These are phyloP conservation scores for Delphinella strobiligena DNA, from an alignment of 2,329 filamentous ascomycete species.

Conservation along the genomic window DNA sequence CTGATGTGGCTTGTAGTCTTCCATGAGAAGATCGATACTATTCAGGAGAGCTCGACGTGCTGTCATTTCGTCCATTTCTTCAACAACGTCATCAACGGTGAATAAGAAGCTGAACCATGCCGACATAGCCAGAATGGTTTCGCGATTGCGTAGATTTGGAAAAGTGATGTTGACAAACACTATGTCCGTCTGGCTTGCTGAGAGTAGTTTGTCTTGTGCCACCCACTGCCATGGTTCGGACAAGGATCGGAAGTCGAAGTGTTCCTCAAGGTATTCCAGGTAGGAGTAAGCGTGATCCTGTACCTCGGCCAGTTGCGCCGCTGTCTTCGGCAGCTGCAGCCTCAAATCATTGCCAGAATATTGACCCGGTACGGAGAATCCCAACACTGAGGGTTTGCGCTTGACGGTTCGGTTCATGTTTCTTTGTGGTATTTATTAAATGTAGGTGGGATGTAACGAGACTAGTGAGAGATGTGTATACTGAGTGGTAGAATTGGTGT, in stretches of 20 bases:
- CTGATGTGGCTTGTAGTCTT: background rate
- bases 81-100: background rate
- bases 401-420: background rate
- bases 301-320: background rate
- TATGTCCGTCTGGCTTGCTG: background rate
- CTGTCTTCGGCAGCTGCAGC: background rate
- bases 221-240: background rate
- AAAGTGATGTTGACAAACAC: background rate
- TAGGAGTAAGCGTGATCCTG: background rate
- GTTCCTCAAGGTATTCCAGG: background rate
- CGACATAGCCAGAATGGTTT: background rate
- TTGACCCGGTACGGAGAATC: background rate
- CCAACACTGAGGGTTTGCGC: background rate
- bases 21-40: background rate
- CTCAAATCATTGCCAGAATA: background rate
- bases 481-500: too few relatives aligned
- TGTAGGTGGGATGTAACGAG: background rate
- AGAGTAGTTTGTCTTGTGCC: background rate
- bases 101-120: background rate
- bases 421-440: background rate
- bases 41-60: background rate
- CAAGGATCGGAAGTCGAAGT: background rate
- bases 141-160: background rate
- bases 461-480: background rate
- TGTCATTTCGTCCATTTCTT: background rate